Percentiles rank a stretch among this genome's conserved stretches.
phyloP scores from a whole-genome alignment of 805 yeast genomes.

The Starmerella potacharoeniae region DNA sequence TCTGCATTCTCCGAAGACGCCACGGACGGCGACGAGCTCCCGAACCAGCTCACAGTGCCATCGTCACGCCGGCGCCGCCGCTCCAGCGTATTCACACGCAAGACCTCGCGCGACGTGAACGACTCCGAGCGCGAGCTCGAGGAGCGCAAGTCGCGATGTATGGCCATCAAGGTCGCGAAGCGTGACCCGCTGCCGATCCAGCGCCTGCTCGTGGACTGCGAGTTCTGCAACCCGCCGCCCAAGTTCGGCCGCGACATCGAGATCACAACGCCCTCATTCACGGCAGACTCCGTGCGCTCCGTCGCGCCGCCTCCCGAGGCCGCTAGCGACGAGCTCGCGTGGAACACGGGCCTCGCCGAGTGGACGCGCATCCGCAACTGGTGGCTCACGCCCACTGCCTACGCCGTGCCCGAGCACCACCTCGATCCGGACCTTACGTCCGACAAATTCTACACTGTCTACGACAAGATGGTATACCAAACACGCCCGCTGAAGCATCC shows the following conservation, averaged over 20 bases:
- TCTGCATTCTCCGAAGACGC: neutral
- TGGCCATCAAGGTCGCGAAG: conserved; percentile 24
- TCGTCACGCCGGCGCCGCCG: conserved; percentile 17
- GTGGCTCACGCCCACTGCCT: conserved; percentile 40
- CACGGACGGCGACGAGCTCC: neutral
- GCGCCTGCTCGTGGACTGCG: conserved; percentile 25
- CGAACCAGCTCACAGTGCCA: conserved; percentile 1
- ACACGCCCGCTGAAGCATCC: conserved; percentile 56
- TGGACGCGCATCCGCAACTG: conserved; percentile 61
- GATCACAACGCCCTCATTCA: conserved; percentile 18
- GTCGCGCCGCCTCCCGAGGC: conserved; percentile 3
- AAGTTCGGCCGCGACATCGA: conserved; percentile 17
- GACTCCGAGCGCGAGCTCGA: conserved; percentile 19
- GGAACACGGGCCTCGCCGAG: conserved; percentile 43
- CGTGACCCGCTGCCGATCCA: conserved; percentile 25
- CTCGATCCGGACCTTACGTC: conserved; percentile 25
- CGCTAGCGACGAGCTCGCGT: conserved; percentile 31
- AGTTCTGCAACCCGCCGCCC: conserved; percentile 26
- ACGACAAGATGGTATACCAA: conserved; percentile 57
- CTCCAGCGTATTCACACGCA: neutral
- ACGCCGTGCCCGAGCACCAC: conserved; percentile 19
- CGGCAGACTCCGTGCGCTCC: conserved; percentile 13
- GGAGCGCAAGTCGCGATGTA: conserved; percentile 21
- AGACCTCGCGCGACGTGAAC: conserved; percentile 3
- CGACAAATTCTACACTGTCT: conserved; percentile 37